These are phyloP conservation scores for Fusarium anthophilum DNA, from an alignment of 2,329 filamentous ascomycete genomes.

Conservation along the genomic window DNA sequence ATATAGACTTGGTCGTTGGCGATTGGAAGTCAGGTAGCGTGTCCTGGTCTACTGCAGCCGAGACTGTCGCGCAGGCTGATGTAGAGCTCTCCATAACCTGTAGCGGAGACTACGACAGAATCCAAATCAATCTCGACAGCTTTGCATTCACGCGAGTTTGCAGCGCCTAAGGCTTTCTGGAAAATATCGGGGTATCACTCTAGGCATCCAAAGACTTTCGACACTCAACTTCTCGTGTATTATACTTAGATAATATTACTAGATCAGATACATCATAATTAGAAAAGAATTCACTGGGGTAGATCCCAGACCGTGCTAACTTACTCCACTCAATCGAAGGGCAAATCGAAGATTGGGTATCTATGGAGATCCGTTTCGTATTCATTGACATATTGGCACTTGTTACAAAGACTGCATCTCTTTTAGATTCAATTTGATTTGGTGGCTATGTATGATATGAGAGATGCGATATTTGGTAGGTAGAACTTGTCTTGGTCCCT, in stretches of 20 bases:
- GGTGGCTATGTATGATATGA: neutral
- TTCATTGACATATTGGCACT: neutral
- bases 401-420: rapidly evolving
- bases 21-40: neutral
- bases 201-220: rapidly evolving
- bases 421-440: neutral
- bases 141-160: neutral
- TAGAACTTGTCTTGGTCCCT: neutral
- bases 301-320: rapidly evolving
- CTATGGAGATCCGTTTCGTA: rapidly evolving
- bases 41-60: neutral
- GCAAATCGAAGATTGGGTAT: no score
- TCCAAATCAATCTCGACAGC: neutral
- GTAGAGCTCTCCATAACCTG: neutral
- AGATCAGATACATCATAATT: neutral
- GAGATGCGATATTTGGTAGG: rapidly evolving
- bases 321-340: rapidly evolving
- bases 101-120: neutral
- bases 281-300: rapidly evolving
- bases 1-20: neutral
- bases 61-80: neutral
- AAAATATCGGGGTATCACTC: rapidly evolving
- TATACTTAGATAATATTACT: neutral
- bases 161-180: neutral
- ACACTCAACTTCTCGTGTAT: neutral